Evolutionary conservation across 2,329 filamentous ascomycete genomes (phyloP).

Genomic region (Trichoderma semiorbis): DNA sequence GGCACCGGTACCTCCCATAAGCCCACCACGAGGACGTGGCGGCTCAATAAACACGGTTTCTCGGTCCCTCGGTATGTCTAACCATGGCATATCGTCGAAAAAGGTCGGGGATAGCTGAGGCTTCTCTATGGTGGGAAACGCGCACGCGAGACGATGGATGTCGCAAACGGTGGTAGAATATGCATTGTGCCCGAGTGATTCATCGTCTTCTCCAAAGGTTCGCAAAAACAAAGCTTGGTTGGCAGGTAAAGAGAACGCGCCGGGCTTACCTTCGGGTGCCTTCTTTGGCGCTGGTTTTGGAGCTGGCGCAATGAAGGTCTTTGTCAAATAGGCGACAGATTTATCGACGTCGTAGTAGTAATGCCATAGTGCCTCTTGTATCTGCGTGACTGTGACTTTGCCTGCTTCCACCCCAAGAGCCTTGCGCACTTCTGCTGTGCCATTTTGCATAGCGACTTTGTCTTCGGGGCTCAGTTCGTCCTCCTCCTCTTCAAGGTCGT

Average conservation of each 20-base stretch:
- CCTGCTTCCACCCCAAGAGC: constrained; percentile 58
- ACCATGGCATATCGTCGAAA: constrained; percentile 85
- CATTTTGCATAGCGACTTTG: constrained; percentile 54
- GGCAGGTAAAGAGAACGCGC: constrained; percentile 32
- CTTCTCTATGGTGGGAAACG: constrained; percentile 21
- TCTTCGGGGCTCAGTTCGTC: constrained; percentile 49
- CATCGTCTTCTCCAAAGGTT: constrained; percentile 33
- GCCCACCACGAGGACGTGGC: constrained; percentile 55
- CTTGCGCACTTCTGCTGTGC: constrained; percentile 63
- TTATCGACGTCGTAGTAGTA: constrained; percentile 94
- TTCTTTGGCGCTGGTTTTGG: constrained; percentile 37
- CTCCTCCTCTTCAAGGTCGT: constrained; percentile 44
- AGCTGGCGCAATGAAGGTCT: constrained; percentile 52
- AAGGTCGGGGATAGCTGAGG: constrained; percentile 45
- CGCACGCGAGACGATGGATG: background rate
- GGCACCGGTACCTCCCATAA: constrained; percentile 71
- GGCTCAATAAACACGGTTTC: constrained; percentile 62
- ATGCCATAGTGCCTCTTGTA: constrained; percentile 89
- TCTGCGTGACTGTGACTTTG: constrained; percentile 61
- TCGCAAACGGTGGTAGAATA: background rate
- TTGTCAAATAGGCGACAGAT: constrained; percentile 73
- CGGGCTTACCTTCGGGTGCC: constrained; percentile 41
- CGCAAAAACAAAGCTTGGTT: constrained; percentile 26
- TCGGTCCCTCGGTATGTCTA: constrained; percentile 64
- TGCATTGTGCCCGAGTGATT: constrained; percentile 20